Evolutionary conservation across 2,329 filamentous ascomycete species (phyloP), one percentile per base, ranked within the genome.

Genomic region (Fusarium nisikadoi): DNA sequence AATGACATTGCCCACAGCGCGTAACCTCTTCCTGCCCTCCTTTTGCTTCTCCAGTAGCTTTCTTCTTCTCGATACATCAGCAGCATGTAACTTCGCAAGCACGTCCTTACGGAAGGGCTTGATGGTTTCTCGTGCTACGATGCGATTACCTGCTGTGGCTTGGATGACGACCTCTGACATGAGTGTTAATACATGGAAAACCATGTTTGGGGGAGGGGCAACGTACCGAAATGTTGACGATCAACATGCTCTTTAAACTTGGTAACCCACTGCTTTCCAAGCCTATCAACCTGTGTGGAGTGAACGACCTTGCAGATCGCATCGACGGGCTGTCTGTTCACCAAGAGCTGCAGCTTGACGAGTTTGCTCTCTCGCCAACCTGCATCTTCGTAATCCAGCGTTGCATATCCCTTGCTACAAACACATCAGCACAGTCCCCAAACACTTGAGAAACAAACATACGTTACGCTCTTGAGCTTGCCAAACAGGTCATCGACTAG

Each of bases 161-260:
- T 99, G 96, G 71, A 99, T 98, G 62, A 98, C 86, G 27, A 99
- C 90, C 83, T 99, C 96, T 85, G 39, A 16, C 35, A 27, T 10
- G 10, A n/a, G 12, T 2, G 35, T 73, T 53, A 77, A 57, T 13
- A 27, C 14, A 20, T 19, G 36, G 36, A 8, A 7, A 19, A 11
- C 17, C 17, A 17, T 10, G 35, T 36, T 36, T 19, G 20, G 8
- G 33, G 4, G 20, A 14, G 29, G 4, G 17, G 27, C 1, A 63
- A 72, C 83, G 57, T 73, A 86, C 85, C 85, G 79, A 97, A 99
- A 91, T 98, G 96, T 81, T 99, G 96, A 23, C 96, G 87, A 77
- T 97, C 93, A 25, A 99, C 95, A 77, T 98, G 95, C 81, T 98
- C 91, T 79, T 97, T 98, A 86, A 99, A 98, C 81, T 97, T 97